A percentile compares a stretch with the other conserved stretches of the same genome.
Evolutionary conservation across 75 land plant genomes (phyloP).

Genomic region (Adiantum capillusveneris): DNA sequence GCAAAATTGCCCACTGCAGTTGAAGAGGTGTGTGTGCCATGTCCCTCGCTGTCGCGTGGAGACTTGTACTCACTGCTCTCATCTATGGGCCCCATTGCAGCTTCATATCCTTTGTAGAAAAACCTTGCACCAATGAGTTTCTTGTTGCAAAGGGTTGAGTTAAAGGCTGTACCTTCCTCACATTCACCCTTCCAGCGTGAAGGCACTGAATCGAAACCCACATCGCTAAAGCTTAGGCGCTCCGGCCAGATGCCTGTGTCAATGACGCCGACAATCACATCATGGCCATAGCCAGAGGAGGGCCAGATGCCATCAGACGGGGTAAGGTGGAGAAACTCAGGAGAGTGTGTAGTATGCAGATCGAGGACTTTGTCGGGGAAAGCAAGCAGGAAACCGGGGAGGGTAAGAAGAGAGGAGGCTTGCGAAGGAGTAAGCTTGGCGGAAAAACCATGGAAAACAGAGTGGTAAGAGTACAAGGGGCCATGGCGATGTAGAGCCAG

Average conservation of each 20-base stretch:
- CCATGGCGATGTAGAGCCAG: neutral
- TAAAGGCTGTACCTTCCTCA: conserved; percentile 28
- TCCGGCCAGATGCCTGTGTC: conserved; percentile 19
- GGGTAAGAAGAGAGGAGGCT: conserved; percentile 22
- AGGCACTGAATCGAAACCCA: conserved; percentile 11
- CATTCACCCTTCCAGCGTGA: conserved; percentile 47
- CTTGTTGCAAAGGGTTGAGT: conserved; percentile 37
- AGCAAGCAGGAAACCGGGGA: conserved; percentile 48
- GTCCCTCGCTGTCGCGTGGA: conserved; percentile 78
- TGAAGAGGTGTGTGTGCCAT: conserved; percentile 94
- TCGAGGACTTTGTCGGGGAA: conserved; percentile 38
- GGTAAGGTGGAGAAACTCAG: conserved; percentile 38
- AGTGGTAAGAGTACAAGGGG: conserved; percentile 48
- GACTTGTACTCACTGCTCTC: conserved; percentile 50
- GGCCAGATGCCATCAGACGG: conserved; percentile 4
- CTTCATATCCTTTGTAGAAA: conserved; percentile 34
- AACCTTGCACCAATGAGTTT: conserved; percentile 80
- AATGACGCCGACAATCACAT: conserved; percentile 11
- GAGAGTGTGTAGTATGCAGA: conserved; percentile 60
- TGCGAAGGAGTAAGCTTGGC: conserved; percentile 37
- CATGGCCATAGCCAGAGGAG: neutral
- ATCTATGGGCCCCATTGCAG: conserved; percentile 20
- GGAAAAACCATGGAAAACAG: conserved; percentile 63
- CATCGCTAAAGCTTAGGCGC: neutral
- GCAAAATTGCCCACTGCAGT: conserved; percentile 75